A percentile compares a stretch with the other conserved stretches of the same genome.
phyloP scores from a whole-genome alignment of 495 filamentous ascomycete genomes.

The Astrocystis sublimbata region DNA sequence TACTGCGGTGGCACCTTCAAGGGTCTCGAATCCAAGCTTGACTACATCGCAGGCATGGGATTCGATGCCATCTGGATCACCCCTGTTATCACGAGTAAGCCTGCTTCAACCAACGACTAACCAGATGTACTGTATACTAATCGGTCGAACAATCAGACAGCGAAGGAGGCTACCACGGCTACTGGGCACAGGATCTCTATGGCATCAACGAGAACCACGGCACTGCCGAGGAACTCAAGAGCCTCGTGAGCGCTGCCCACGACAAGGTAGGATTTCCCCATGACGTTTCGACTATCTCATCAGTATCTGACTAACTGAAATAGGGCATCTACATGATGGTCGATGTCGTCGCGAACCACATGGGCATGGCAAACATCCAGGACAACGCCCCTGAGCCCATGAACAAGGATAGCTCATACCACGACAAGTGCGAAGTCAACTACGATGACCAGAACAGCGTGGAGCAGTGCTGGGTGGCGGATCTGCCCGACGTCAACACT shows the following conservation, averaged over 20 bases:
- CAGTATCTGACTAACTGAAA: neutral
- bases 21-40: slow-evolving; percentile 69
- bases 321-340: slow-evolving; percentile 65
- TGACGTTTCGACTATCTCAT: slow-evolving; percentile 46
- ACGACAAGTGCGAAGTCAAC: slow-evolving; percentile 66
- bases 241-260: slow-evolving; percentile 51
- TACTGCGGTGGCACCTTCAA: slow-evolving; percentile 79
- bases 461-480: slow-evolving; percentile 66
- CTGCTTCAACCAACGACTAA: too few species aligned
- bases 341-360: slow-evolving; percentile 78
- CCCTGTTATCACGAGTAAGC: slow-evolving; percentile 59
- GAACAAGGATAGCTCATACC: slow-evolving; percentile 56
- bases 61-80: slow-evolving; percentile 86
- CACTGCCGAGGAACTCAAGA: slow-evolving; percentile 62
- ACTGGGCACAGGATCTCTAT: slow-evolving; percentile 72
- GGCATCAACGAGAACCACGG: slow-evolving; percentile 66
- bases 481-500: slow-evolving; percentile 71
- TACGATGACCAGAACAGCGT: slow-evolving; percentile 57
- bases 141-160: slow-evolving; percentile 23
- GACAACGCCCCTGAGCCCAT: slow-evolving; percentile 19
- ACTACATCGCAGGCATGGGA: slow-evolving; percentile 75
- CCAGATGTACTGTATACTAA: slow-evolving; percentile 2
- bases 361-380: slow-evolving; percentile 46
- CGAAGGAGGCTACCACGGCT: slow-evolving; percentile 65
- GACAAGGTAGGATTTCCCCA: slow-evolving; percentile 18